phyloP scores from a whole-genome alignment of 139 green algal species.

The Coelastrella sp. region DNA sequence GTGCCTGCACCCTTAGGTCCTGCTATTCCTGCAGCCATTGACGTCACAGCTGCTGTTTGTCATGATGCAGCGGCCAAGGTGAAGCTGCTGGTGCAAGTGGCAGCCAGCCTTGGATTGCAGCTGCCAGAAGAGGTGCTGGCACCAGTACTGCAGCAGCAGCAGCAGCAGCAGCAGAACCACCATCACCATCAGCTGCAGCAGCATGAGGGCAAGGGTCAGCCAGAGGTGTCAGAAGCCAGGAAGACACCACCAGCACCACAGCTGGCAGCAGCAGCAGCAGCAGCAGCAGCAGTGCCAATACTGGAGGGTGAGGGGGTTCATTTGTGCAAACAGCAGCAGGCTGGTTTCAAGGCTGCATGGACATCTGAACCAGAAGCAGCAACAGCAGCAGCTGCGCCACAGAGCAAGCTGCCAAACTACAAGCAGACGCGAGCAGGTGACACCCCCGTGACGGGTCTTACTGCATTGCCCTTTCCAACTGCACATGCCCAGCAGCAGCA shows the following conservation, averaged over 20 bases:
- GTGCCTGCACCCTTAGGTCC: background rate
- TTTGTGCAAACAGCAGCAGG: too few species aligned
- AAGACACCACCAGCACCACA: too few species aligned
- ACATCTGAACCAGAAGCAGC: background rate
- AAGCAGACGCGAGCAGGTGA: too few species aligned
- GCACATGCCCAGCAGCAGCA: constrained; percentile 5
- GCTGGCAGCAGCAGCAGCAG: too few species aligned
- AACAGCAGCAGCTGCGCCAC: background rate
- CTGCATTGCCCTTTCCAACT: background rate
- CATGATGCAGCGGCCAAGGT: background rate
- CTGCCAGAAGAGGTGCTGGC: background rate
- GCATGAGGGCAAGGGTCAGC: background rate
- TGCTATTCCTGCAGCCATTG: background rate
- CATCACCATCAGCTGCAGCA: background rate
- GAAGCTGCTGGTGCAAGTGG: background rate
- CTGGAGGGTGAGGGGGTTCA: too few species aligned
- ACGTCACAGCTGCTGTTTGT: background rate
- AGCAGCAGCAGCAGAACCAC: background rate
- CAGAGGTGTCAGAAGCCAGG: background rate
- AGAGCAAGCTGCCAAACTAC: too few species aligned
- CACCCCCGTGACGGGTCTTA: too few species aligned
- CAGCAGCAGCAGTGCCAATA: too few species aligned
- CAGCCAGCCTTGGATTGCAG: background rate
- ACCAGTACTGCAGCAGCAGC: background rate
- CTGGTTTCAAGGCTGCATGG: too few species aligned